phyloP scores from a whole-genome alignment of 176 grass and related monocot genomes.

The Zea mays region DNA sequence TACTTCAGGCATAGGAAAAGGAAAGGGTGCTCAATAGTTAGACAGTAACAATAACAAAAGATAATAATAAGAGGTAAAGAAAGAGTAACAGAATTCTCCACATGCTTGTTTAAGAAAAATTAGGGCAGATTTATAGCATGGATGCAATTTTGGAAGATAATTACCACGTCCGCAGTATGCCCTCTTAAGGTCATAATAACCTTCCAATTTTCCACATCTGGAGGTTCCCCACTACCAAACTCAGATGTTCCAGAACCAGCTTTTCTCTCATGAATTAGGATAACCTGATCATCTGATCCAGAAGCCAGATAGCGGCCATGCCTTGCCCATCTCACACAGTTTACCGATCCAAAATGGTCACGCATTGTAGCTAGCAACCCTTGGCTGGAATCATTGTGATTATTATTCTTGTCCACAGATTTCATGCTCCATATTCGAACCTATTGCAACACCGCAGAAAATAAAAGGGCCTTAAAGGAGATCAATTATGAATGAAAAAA shows the following conservation, averaged over 20 bases:
- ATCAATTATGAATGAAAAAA: background rate
- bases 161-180: conserved; percentile 98
- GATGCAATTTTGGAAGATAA: conserved; percentile 34
- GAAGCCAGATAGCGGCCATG: conserved; percentile 88
- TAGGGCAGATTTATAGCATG: background rate
- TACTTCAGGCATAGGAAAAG: conserved; percentile 60
- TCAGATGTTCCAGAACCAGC: conserved; percentile 89
- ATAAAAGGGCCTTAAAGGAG: conserved; percentile 7
- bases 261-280: conserved; percentile 91
- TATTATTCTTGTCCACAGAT: conserved; percentile 55
- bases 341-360: conserved; percentile 97
- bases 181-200: conserved; percentile 93
- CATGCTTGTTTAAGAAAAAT: background rate
- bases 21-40: conserved; percentile 31
- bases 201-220: conserved; percentile 99
- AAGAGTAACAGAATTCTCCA: background rate
- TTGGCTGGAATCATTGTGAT: conserved; percentile 56
- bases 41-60: conserved; percentile 17
- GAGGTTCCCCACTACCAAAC: conserved; percentile 92
- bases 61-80: conserved; percentile 17
- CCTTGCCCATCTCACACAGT: conserved; percentile 96
- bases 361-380: conserved; percentile 74
- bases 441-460: conserved; percentile 36
- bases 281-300: conserved; percentile 97
- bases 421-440: conserved; percentile 99